Base-by-base conservation (phyloP, 2,329 filamentous ascomycete species). In the Thelonectria rubi region DNA sequence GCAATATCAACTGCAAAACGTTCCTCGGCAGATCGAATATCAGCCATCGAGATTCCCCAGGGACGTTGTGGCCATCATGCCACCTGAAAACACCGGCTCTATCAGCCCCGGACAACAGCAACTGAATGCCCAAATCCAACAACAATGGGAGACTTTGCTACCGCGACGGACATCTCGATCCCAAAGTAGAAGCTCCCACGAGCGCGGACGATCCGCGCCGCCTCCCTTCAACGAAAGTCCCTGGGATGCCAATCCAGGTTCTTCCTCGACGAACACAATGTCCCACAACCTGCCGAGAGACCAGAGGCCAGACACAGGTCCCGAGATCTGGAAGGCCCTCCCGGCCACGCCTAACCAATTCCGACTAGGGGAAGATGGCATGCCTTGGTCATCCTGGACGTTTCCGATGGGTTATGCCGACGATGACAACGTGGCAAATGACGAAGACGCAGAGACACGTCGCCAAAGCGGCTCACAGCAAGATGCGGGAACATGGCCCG, bases 171-270 rank as follows among this genome's bases (percentile, higher is more conserved):
- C 62, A 20, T 72, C 69, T 5, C 66, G 71, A 8, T 63, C 67
- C 9, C 60, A 64, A 42, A 68, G 62, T 37, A 62, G 72, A 6
- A 60, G 65, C 39, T 76, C 77, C 9, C 77, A 80, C 49, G 80
- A 81, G 55, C 77, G 83, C 30, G 82, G 82, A 21, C 76, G 75
- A 24, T 85, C 83, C 3, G 83, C 82, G 7, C 82, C 82, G 14
- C 81, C 83, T 3, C 80, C 79, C 0, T 72, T 81, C 47, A 81
- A 79, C 48, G 78, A 80, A 20, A 81, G 78, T 58, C 81, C 80
- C 1, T 84, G 82, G 82, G 79, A 83, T 57, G 74, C 76, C 5
- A 72, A 73, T 17, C 67, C 73, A 4, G 72, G 72, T 30, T 66
- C 74, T 5, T 71, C 75, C 21, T 60, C 68, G 7, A 73, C 69